These are phyloP conservation scores for Tetradesmus obliquus DNA, from an alignment of 139 green algal species.

Conservation along the genomic window DNA sequence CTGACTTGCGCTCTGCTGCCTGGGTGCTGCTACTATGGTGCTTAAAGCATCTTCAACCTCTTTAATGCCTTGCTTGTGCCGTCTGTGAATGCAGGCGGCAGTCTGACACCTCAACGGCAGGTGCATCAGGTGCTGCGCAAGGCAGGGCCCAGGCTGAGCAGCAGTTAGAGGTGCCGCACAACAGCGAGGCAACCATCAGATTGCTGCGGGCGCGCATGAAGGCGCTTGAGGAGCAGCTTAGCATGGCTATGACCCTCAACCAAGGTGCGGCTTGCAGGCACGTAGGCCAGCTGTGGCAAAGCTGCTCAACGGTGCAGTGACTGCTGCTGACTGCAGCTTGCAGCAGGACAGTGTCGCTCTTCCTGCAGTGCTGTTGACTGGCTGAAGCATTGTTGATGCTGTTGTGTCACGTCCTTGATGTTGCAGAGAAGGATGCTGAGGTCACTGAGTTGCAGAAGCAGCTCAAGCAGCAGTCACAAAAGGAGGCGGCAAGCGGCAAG, in stretches of 20 bases:
- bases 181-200: conserved; percentile 48
- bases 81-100: neutral
- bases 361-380: no score
- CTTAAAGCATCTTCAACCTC: neutral
- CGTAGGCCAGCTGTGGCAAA: neutral
- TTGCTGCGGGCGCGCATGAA: conserved; percentile 69
- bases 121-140: neutral
- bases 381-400: neutral
- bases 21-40: neutral
- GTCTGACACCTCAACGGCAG: neutral
- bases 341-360: no score
- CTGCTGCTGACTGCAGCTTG: neutral
- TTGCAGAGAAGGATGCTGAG: conserved; percentile 36
- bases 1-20: neutral
- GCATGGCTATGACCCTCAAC: conserved; percentile 16
- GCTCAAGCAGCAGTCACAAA: neutral
- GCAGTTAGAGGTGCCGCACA: conserved; percentile 37
- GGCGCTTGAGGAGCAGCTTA: conserved; percentile 62
- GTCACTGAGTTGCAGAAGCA: conserved; percentile 2
- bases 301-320: neutral
- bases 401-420: neutral
- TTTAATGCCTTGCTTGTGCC: neutral
- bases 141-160: neutral
- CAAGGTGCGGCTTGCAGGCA: conserved; percentile 28
- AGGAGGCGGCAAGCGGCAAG: conserved; percentile 37